phyloP scores from a whole-genome alignment of 306 rosid species.

The Citrullus amarus region DNA sequence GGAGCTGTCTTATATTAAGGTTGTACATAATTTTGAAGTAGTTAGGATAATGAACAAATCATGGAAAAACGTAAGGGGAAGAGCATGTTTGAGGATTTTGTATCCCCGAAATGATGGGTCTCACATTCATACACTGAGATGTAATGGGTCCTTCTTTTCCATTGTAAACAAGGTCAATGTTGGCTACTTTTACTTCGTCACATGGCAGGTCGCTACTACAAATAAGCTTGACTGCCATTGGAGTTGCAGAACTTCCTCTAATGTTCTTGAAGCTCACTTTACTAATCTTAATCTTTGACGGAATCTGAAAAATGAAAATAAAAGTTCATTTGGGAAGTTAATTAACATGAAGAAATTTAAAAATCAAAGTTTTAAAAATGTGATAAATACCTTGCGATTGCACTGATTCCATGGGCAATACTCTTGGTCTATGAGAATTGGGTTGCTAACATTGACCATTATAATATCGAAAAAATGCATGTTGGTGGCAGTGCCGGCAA shows the following conservation, averaged over 20 bases:
- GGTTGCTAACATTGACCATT: slow-evolving; percentile 18
- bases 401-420: slow-evolving; percentile 39
- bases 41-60: too few relatives aligned
- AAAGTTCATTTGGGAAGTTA: background rate
- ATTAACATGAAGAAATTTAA: background rate
- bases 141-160: too few relatives aligned
- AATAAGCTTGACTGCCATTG: background rate
- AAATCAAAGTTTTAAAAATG: background rate
- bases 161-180: background rate
- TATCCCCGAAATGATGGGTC: too few relatives aligned
- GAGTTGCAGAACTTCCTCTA: slow-evolving; percentile 9
- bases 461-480: slow-evolving; percentile 24
- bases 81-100: too few relatives aligned
- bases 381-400: slow-evolving; percentile 9
- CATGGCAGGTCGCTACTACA: slow-evolving; percentile 21
- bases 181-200: slow-evolving; percentile 14
- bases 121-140: too few relatives aligned
- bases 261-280: slow-evolving; percentile 33
- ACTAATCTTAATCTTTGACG: slow-evolving; percentile 34
- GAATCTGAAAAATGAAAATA: background rate
- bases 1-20: too few relatives aligned
- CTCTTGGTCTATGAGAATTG: slow-evolving; percentile 21
- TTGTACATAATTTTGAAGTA: too few relatives aligned
- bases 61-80: too few relatives aligned
- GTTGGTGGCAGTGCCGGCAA: background rate